These are phyloP conservation scores for Neofusicoccum ribis DNA, from an alignment of 2,329 filamentous ascomycete genomes.

Conservation along the genomic window DNA sequence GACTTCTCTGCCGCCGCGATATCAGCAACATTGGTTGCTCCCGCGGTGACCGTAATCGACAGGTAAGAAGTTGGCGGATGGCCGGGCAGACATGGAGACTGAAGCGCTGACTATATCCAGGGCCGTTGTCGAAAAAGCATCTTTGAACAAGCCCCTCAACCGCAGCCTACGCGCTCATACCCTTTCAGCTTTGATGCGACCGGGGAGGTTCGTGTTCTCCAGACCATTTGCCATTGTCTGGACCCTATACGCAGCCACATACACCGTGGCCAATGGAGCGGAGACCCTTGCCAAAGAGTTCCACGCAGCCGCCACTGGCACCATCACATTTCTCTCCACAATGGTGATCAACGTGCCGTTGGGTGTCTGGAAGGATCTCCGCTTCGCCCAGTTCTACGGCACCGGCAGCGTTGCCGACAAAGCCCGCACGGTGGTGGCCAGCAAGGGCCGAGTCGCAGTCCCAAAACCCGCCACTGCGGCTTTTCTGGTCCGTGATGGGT, in stretches of 20 bases:
- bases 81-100: not conserved
- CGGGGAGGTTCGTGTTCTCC: slow-evolving; percentile 28
- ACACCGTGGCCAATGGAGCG: slow-evolving; percentile 29
- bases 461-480: slow-evolving; percentile 26
- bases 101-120: not conserved
- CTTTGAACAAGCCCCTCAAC: slow-evolving; percentile 24
- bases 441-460: not conserved
- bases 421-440: not conserved
- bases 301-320: slow-evolving; percentile 22
- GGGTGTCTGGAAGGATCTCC: slow-evolving; percentile 32
- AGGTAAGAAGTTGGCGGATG: slow-evolving; percentile 23
- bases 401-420: slow-evolving; percentile 9
- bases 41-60: slow-evolving; percentile 31
- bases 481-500: slow-evolving; percentile 32
- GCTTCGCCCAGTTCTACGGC: slow-evolving; percentile 32
- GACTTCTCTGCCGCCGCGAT: slow-evolving; percentile 29
- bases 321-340: slow-evolving; percentile 30
- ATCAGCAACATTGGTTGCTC: slow-evolving; percentile 29
- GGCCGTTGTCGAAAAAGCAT: slow-evolving; percentile 31
- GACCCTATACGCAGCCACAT: slow-evolving; percentile 33
- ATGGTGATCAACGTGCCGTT: slow-evolving; percentile 31
- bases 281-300: slow-evolving; percentile 26
- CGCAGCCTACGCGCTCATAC: slow-evolving; percentile 25
- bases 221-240: slow-evolving; percentile 32
- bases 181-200: slow-evolving; percentile 27